phyloP scores from a whole-genome alignment of 169 alveolate species.

The Plasmodium relictum region DNA sequence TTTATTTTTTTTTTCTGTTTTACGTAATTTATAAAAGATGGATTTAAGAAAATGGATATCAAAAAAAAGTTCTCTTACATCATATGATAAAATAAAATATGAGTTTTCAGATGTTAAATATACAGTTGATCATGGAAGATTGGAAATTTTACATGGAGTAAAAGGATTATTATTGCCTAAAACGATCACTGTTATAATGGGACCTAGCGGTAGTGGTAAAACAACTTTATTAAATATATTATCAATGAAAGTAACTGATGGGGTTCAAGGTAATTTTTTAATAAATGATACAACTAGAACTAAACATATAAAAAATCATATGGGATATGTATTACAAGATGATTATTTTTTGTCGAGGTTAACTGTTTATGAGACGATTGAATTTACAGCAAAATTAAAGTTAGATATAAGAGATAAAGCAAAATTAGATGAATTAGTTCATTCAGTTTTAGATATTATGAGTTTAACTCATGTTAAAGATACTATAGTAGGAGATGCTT shows the following conservation, averaged over 20 bases:
- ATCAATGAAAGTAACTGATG: constrained; percentile 74
- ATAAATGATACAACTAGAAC: constrained; percentile 28
- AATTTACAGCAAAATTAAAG: constrained; percentile 79
- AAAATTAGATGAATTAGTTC: constrained; percentile 74
- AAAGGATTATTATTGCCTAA: constrained; percentile 68
- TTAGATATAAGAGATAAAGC: constrained; percentile 78
- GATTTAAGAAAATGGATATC: neutral
- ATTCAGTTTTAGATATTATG: constrained; percentile 80
- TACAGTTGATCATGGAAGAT: constrained; percentile 46
- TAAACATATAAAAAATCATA: constrained; percentile 38
- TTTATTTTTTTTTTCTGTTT: too few relatives aligned
- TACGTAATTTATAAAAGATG: neutral
- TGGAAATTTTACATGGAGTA: constrained; percentile 61
- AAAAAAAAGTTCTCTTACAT: neutral
- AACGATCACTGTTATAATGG: constrained; percentile 78
- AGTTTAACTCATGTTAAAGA: constrained; percentile 81
- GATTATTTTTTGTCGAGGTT: constrained; percentile 80
- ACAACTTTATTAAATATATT: constrained; percentile 84
- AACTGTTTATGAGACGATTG: constrained; percentile 82
- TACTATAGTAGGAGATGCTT: constrained; percentile 82
- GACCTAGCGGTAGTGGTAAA: constrained; percentile 87
- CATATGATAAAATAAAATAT: constrained; percentile 40
- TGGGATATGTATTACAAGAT: constrained; percentile 79
- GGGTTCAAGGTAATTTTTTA: constrained; percentile 48
- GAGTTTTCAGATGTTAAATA: constrained; percentile 61